Base-by-base conservation (phyloP, 106 monocot genomes). In the Dioscorea alata region DNA sequence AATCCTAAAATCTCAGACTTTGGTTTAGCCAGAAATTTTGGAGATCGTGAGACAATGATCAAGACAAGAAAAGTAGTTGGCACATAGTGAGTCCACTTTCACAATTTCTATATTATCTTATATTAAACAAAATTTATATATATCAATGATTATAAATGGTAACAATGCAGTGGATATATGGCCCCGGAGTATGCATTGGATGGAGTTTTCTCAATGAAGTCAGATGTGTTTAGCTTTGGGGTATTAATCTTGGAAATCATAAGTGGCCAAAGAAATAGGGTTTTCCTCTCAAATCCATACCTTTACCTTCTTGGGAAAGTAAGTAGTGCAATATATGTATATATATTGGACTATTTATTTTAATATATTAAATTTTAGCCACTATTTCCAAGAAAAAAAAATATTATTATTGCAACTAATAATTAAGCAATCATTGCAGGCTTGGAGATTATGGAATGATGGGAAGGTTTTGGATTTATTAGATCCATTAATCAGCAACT, bases 391-490 rank as follows among this genome's bases (percentile, higher is more conserved):
- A 53, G 2, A 13, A 7, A 54, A 13, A 16, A 54, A 28, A 54
- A 54, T 0, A 54, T 28, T 54, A 19, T 5, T 13, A 54, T 28
- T 28, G 28, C 3, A 6, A 18, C 19, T 19, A 54, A 54, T 28
- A 28, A 28, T 28, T 28, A 28, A 28, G 1, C 54, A 54, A 54
- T 54, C 62, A 2, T 60, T 57, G 20, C 23, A 80, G 80, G 65
- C 69, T 0, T 80, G 80, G 80, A 71, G 57, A n/a, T 54, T 80
- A 24, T 80, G 80, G 80, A 71, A 75, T 0, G 80, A 75, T 48
- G 66, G 51, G 0, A 65, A 67, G 4, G 20, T 52, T 17, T 48
- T 80, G 66, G 49, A 74, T 18, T n/a, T 80, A 12, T 60, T 80
- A 17, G 80, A 80, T 54, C 23, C 57, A 75, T 64, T 62, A 12